Evolutionary conservation across 257 asterid genomes (phyloP).

Genomic region (Apocynum venetum): DNA sequence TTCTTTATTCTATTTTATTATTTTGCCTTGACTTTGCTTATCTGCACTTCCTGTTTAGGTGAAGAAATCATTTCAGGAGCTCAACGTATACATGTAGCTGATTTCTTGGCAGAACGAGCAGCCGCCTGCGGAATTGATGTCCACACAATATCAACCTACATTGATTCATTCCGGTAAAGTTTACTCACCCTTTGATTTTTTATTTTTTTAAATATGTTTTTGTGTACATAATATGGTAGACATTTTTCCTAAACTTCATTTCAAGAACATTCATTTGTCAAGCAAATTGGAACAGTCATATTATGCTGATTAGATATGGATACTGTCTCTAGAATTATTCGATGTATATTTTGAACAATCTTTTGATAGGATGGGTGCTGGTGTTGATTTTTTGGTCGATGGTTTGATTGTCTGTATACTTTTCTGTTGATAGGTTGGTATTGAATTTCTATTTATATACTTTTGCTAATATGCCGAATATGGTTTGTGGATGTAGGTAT

Average conservation of each 20-base stretch:
- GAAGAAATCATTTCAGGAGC: constrained; percentile 98
- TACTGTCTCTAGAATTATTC: no score
- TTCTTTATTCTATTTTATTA: neutral
- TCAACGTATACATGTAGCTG: constrained; percentile 81
- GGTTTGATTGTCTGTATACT: no score
- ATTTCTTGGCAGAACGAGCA: constrained; percentile 62
- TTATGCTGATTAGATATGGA: no score
- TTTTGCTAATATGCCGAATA: neutral
- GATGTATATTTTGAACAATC: no score
- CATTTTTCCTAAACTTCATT: neutral
- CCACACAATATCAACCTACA: constrained; percentile 69
- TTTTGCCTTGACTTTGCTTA: neutral
- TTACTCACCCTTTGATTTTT: neutral
- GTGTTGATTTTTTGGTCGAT: no score
- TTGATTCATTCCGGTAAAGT: constrained; percentile 75
- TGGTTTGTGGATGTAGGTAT: constrained; percentile 33
- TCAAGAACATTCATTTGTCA: no score
- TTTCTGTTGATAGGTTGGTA: no score
- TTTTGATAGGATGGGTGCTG: no score
- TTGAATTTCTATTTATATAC: no score
- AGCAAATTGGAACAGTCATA: no score
- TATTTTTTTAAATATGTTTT: neutral
- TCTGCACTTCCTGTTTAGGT: constrained; percentile 33
- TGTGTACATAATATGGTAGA: neutral
- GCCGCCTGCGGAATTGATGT: constrained; percentile 69